Evolutionary conservation across 2,329 filamentous ascomycete genomes (phyloP).

Genomic region (Tricladium varicosporioides): DNA sequence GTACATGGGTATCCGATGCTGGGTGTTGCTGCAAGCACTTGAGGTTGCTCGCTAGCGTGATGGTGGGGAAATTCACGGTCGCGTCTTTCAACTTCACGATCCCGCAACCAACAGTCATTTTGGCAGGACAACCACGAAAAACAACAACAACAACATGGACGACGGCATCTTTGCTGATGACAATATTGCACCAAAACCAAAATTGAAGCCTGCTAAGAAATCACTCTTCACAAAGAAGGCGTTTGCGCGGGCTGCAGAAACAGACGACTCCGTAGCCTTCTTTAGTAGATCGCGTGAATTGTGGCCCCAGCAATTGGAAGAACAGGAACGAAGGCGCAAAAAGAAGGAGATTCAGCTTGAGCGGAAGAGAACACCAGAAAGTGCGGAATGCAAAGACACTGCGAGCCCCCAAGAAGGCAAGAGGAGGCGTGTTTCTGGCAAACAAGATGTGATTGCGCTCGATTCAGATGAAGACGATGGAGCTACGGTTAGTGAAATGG

Average conservation of each 20-base stretch:
- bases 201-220: constrained; percentile 23
- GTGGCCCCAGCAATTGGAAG: constrained; percentile 44
- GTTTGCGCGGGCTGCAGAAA: constrained; percentile 38
- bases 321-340: constrained; percentile 37
- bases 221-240: constrained; percentile 55
- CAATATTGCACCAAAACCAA: background rate
- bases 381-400: constrained; percentile 23
- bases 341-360: constrained; percentile 28
- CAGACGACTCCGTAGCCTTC: constrained; percentile 39
- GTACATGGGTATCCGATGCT: background rate
- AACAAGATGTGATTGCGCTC: background rate
- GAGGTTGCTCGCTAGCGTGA: background rate
- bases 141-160: constrained; percentile 17
- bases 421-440: constrained; percentile 22
- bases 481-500: no score
- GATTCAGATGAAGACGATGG: constrained; percentile 9
- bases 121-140: no score
- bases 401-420: constrained; percentile 24
- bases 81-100: background rate
- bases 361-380: constrained; percentile 28
- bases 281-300: constrained; percentile 48
- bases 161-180: constrained; percentile 14
- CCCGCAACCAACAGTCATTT: background rate
- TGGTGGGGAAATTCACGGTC: constrained; percentile 1
- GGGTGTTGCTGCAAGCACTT: background rate